phyloP scores from a whole-genome alignment of 352 stramenopile species.

The Phytophthora fragariaefolia region DNA sequence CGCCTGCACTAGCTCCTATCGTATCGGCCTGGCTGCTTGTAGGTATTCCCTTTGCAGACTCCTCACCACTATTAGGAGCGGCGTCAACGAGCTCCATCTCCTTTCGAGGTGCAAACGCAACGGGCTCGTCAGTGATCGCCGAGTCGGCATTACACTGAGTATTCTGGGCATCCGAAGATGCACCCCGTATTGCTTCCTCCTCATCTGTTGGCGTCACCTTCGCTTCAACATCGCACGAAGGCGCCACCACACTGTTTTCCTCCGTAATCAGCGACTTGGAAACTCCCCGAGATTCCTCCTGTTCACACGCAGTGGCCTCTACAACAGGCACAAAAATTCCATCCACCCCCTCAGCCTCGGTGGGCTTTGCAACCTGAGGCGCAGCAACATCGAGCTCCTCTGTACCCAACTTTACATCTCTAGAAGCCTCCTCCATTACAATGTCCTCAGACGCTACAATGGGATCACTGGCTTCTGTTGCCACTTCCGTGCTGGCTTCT shows the following conservation, averaged over 20 bases:
- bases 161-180: constrained; percentile 16
- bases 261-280: constrained; percentile 9
- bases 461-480: constrained; percentile 35
- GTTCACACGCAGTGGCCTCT: constrained; percentile 30
- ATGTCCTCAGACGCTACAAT: constrained; percentile 28
- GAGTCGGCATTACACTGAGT: constrained; percentile 8
- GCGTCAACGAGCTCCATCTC: constrained; percentile 11
- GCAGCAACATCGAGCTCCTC: constrained; percentile 13
- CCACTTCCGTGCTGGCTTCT: constrained; percentile 1
- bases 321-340: constrained; percentile 26
- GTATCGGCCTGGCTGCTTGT: constrained; percentile 7
- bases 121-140: constrained; percentile 28
- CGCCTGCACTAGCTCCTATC: constrained; percentile 26
- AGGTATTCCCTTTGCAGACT: constrained; percentile 12
- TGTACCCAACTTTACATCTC: constrained; percentile 12
- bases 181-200: constrained; percentile 8
- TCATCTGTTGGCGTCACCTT: constrained; percentile 12
- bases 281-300: constrained; percentile 34
- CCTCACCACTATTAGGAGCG: constrained; percentile 12
- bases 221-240: constrained; percentile 6
- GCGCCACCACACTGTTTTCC: constrained; percentile 7
- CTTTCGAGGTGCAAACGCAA: constrained; percentile 21
- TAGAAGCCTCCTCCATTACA: constrained; percentile 38
- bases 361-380: constrained; percentile 1
- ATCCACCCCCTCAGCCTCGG: constrained; percentile 12